A percentile compares a stretch with the other conserved stretches of the same genome.
Conservation (phyloP, 83 land plant genomes). For the Larix sibirica region DNA sequence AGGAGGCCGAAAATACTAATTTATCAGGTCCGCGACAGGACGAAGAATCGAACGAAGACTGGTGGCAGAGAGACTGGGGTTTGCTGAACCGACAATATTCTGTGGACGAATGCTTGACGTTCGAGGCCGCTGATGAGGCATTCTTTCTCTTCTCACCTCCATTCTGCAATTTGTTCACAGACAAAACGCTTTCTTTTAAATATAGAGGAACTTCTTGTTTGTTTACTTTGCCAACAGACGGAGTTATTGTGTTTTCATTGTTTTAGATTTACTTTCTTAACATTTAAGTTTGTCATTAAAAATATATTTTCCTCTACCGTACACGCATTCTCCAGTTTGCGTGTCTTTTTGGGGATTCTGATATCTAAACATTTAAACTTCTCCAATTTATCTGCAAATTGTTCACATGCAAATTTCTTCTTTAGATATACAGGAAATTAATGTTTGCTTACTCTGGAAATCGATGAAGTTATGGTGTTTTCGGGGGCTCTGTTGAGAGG, state of each 20-base stretch:
- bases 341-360: too few species aligned
- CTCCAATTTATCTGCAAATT: too few species aligned
- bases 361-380: too few species aligned
- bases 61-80: slow-evolving; percentile 15
- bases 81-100: neutral
- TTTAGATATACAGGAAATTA: too few species aligned
- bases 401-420: too few species aligned
- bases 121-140: slow-evolving; percentile 13
- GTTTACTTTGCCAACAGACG: neutral
- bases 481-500: too few species aligned
- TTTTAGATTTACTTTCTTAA: neutral
- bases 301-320: neutral
- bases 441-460: too few species aligned
- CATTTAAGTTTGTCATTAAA: neutral
- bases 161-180: neutral
- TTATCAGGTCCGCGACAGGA: neutral
- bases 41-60: neutral
- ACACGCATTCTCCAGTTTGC: too few species aligned
- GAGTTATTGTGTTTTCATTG: neutral
- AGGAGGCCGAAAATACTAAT: neutral
- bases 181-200: neutral
- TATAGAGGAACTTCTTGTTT: neutral
- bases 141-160: neutral
- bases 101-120: slow-evolving; percentile 13
- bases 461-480: too few species aligned